Conservation (phyloP, 129 eudicot species). For the carrot (Daucus carota) region DH1_v3.0 NC_030387.2:26214001-26214500, state of each 20-base stretch:
- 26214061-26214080: background rate
- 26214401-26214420: background rate
- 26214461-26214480: background rate
- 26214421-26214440: background rate
- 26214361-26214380: no score
- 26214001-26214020: constrained; percentile 17
- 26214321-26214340: no score
- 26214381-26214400: background rate
- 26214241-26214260: no score
- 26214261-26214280: no score
- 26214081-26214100: background rate
- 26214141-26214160: background rate
- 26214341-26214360: no score
- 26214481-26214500: background rate
- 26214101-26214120: background rate
- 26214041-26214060: constrained; percentile 11
- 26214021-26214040: constrained; percentile 25
- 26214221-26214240: no score
- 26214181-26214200: no score
- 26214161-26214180: no score
- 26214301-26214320: no score
- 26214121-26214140: background rate
- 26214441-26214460: background rate
- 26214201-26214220: no score
- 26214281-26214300: no score